A percentile compares a stretch with the other conserved stretches of the same genome.
These are phyloP conservation scores for Salix suchowensis DNA, from an alignment of 345 rosid species.

Conservation along the genomic window DNA sequence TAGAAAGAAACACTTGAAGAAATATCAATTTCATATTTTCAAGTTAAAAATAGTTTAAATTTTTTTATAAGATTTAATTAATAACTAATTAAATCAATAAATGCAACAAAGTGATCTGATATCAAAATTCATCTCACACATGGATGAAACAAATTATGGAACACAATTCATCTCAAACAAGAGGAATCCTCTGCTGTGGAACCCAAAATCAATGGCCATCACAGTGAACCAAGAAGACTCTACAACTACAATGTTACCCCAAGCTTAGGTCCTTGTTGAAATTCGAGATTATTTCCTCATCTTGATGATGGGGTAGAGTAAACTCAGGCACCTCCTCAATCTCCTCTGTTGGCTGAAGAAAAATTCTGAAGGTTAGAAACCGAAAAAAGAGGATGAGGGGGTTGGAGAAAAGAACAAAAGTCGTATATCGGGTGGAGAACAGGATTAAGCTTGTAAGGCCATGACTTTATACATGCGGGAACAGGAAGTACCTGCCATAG, in stretches of 20 bases:
- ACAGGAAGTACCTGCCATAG: constrained; percentile 43
- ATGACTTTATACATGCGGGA: not conserved
- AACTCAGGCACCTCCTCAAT: constrained; percentile 73
- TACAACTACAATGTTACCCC: not conserved
- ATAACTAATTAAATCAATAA: too few species aligned
- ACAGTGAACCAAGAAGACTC: not conserved
- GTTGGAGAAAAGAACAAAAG: not conserved
- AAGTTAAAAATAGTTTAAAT: too few species aligned
- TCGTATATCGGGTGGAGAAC: not conserved
- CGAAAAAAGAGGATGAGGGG: not conserved
- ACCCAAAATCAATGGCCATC: not conserved
- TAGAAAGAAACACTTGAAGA: too few species aligned
- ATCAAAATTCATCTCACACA: too few species aligned
- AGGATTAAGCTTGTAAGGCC: not conserved
- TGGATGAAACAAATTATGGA: not conserved
- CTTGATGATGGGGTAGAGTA: constrained; percentile 13
- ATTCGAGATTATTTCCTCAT: constrained; percentile 11
- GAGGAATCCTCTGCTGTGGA: not conserved
- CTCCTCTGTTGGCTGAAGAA: constrained; percentile 61
- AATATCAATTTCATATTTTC: too few species aligned
- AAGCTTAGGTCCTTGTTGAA: not conserved
- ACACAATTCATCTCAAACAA: too few species aligned
- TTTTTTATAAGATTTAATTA: too few species aligned
- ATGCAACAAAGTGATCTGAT: not conserved
- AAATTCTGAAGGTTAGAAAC: not conserved